Base-by-base conservation (phyloP, 108 stramenopile species). In the Fragilaria crotonensis region DNA sequence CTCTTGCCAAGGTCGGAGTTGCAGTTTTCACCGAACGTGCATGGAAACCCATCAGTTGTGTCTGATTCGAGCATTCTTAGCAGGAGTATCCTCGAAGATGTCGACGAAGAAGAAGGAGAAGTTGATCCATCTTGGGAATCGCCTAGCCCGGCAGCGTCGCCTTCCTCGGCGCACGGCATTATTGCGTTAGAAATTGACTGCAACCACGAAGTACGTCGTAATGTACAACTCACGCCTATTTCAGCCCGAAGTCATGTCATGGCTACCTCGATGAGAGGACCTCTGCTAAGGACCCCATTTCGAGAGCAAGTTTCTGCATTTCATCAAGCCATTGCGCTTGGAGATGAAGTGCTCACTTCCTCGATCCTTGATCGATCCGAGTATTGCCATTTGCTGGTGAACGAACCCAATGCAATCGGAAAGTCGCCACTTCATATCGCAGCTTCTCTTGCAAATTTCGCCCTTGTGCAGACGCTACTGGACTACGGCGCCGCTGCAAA, bases 381-480 rank as follows among this genome's bases (percentile, higher is more conserved):
- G n/a, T n/a, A n/a, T n/a, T n/a, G n/a, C n/a, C 58, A 72, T 50
- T 36, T 72, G 27, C 30, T 76, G 4, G 57, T 78, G 1, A 80
- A 84, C 52, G 62, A 71, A 27, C 54, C 32, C 18, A 72, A 71
- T 33, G 47, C 46, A 50, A 45, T 72, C 27, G 85, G 85, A 2
- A 67, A 73, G 57, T 81, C 84, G 9, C 80, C 93, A 2, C 57
- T 95, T 33, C 93, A 95, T 50, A 26, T 89, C 14, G 89, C 93
- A 30, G 78, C 76, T 20, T 53, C 66, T n/a, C 27, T 63, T 32
- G 52, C 68, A 5, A 76, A 83, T 56, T 22, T 76, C 3, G 63
- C 73, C 18, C 52, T 84, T 0, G 66, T 75, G 4, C 44, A 66
- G 30, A 59, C 75, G 9, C 73, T 89, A 23, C 66, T 93, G 21